Percentiles rank a stretch among this genome's conserved stretches.
Conservation (phyloP, 352 stramenopile genomes). For the Phytopythium montanum region DNA sequence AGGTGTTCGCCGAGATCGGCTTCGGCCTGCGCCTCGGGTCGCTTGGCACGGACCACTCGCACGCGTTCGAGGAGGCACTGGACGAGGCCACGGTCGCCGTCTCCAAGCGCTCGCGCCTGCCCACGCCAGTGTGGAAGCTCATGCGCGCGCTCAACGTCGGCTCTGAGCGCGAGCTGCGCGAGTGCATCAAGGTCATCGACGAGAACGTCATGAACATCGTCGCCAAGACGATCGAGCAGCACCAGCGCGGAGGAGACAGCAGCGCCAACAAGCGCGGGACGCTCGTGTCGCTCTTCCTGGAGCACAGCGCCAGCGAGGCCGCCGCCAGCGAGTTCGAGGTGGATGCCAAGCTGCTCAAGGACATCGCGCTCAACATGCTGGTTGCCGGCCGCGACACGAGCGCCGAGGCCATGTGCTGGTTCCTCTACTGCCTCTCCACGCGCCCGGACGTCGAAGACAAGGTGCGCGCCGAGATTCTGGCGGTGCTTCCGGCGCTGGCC, state of each 20-base stretch:
- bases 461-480: conserved; percentile 20
- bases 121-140: conserved; percentile 38
- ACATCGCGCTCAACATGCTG: conserved; percentile 70
- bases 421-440: conserved; percentile 35
- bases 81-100: conserved; percentile 22
- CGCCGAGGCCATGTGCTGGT: conserved; percentile 51
- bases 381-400: conserved; percentile 72
- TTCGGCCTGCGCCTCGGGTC: conserved; percentile 29
- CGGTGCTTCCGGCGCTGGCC: conserved; percentile 11
- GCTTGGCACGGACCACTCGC: conserved; percentile 27
- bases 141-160: conserved; percentile 39
- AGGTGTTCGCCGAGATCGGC: conserved; percentile 43
- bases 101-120: conserved; percentile 29
- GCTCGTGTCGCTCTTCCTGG: conserved; percentile 10
- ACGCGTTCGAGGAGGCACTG: conserved; percentile 32
- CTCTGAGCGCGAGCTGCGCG: conserved; percentile 26
- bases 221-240: conserved; percentile 28
- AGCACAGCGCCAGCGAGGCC: conserved; percentile 7
- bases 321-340: conserved; percentile 4
- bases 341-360: conserved; percentile 9
- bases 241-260: conserved; percentile 1
- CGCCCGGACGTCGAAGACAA: conserved; percentile 31
- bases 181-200: conserved; percentile 31
- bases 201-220: conserved; percentile 35
- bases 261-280: conserved; percentile 1